Evolutionary conservation across 2,329 filamentous ascomycete species (phyloP).

Genomic region (Magnaporthales sp.): DNA sequence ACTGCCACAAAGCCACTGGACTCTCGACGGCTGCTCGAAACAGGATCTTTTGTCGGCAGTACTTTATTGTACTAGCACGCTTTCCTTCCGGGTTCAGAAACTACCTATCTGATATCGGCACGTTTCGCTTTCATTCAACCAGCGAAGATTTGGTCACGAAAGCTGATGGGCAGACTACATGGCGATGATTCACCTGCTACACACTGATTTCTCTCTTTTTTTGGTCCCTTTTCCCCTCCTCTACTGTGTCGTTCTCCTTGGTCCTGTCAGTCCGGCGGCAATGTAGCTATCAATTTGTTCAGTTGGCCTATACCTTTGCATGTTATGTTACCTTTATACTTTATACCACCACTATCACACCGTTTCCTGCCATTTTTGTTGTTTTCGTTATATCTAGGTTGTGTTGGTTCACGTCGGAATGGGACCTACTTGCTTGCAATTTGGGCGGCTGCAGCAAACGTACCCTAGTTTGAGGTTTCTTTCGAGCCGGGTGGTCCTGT

Average conservation of each 20-base stretch:
- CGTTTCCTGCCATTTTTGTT: not conserved
- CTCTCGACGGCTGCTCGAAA: not conserved
- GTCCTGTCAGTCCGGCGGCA: not conserved
- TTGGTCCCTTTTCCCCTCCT: not conserved
- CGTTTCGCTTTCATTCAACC: not conserved
- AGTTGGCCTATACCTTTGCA: constrained; percentile 1
- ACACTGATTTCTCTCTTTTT: constrained; percentile 6
- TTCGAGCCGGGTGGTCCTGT: not conserved
- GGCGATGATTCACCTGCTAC: not conserved
- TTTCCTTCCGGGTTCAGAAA: constrained; percentile 1
- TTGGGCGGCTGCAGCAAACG: not conserved
- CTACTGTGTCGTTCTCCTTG: not conserved
- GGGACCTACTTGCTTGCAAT: not conserved
- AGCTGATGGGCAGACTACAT: not conserved
- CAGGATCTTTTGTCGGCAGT: not conserved
- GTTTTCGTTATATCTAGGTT: not conserved
- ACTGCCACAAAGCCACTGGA: not conserved
- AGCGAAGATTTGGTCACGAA: not conserved
- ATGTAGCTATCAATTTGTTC: not conserved
- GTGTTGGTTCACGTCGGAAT: not conserved
- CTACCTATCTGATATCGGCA: not conserved
- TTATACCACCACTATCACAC: not conserved
- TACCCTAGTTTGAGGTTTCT: not conserved
- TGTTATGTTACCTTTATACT: not conserved
- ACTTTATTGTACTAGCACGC: not conserved